Evolutionary conservation across 2,329 filamentous ascomycete genomes (phyloP).

Genomic region (Epichloe gansuensis): DNA sequence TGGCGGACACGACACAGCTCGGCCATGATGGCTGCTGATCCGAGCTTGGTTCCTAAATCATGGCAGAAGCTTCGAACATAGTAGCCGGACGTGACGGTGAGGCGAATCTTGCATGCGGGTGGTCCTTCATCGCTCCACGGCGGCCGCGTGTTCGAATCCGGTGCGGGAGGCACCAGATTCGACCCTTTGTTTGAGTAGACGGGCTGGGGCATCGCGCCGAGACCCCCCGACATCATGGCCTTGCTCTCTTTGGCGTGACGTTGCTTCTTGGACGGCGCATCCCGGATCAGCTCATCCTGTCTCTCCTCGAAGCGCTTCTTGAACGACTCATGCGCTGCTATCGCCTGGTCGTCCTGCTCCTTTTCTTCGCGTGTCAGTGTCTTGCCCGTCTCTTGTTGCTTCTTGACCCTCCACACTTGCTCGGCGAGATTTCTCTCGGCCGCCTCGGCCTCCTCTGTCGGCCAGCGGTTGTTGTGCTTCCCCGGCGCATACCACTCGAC

Average conservation of each 20-base stretch:
- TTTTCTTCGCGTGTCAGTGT: constrained; percentile 41
- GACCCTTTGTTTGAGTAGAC: constrained; percentile 28
- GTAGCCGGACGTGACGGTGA: constrained; percentile 92
- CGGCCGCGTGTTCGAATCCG: constrained; percentile 33
- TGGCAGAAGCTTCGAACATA: constrained; percentile 92
- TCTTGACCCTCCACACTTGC: constrained; percentile 52
- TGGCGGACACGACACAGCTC: constrained; percentile 71
- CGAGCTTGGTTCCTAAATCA: constrained; percentile 73
- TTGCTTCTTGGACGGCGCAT: constrained; percentile 28
- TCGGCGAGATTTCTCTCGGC: constrained; percentile 67
- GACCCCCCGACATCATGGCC: constrained; percentile 46
- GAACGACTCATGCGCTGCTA: constrained; percentile 41
- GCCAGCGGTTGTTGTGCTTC: constrained; percentile 67
- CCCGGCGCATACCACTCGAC: constrained; percentile 78
- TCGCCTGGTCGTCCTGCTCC: constrained; percentile 39
- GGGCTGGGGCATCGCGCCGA: constrained; percentile 37
- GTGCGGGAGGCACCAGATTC: constrained; percentile 39
- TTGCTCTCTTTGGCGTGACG: constrained; percentile 17
- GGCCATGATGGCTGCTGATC: constrained; percentile 75
- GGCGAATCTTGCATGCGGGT: constrained; percentile 68
- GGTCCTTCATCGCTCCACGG: constrained; percentile 51
- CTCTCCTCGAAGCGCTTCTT: constrained; percentile 46
- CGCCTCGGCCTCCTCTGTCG: constrained; percentile 60
- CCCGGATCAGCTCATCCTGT: constrained; percentile 43
- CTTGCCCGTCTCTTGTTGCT: constrained; percentile 36